Conservation (phyloP, 176 grass and related monocot genomes). For the Oryza longistaminata region DNA sequence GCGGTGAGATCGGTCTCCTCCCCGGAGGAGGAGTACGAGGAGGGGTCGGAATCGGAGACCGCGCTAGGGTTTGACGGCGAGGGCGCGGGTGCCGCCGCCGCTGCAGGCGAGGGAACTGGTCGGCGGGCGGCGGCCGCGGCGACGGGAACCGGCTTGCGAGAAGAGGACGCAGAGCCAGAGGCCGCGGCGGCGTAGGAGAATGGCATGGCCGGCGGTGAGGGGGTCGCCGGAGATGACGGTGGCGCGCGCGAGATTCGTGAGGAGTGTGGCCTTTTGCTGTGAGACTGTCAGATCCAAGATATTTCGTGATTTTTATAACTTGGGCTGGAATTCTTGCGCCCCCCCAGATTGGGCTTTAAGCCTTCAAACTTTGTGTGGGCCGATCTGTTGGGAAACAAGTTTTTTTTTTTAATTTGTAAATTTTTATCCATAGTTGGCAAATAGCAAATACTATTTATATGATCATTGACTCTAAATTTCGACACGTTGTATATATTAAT, state of each 20-base stretch:
- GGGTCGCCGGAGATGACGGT: conserved; percentile 26
- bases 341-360: neutral
- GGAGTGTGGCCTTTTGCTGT: neutral
- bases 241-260: conserved; percentile 36
- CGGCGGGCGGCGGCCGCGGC: neutral
- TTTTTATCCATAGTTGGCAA: too few species aligned
- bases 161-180: conserved; percentile 33
- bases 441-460: too few species aligned
- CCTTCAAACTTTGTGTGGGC: neutral
- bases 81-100: neutral
- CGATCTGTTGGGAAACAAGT: neutral
- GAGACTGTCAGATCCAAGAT: conserved; percentile 17
- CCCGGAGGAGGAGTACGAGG: conserved; percentile 46
- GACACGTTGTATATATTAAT: too few species aligned
- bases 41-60: conserved; percentile 43
- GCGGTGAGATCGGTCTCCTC: conserved; percentile 43
- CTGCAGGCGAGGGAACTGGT: neutral
- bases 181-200: conserved; percentile 53
- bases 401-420: too few species aligned
- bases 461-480: too few species aligned
- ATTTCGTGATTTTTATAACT: neutral
- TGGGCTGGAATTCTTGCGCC: neutral
- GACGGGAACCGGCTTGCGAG: conserved; percentile 11
- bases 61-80: conserved; percentile 37
- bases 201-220: conserved; percentile 41